These are phyloP conservation scores for Claviceps digitariae DNA, from an alignment of 2,329 filamentous ascomycete species.

Conservation along the genomic window DNA sequence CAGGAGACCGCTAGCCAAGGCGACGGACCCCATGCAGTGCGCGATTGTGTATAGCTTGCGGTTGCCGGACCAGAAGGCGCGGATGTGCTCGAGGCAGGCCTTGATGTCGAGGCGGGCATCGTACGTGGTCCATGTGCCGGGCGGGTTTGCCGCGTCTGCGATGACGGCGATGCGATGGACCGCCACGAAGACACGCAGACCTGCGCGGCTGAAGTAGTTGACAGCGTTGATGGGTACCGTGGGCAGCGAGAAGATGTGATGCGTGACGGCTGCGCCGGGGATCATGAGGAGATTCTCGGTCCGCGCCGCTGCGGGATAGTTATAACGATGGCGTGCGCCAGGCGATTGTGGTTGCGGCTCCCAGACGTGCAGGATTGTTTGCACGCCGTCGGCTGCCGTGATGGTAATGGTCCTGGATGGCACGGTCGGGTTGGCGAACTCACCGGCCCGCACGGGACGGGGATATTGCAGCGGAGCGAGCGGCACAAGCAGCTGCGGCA, in stretches of 20 bases:
- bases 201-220: constrained; percentile 46
- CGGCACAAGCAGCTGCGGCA: constrained; percentile 39
- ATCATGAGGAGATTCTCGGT: constrained; percentile 43
- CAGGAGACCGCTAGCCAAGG: constrained; percentile 43
- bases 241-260: constrained; percentile 48
- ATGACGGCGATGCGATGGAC: constrained; percentile 46
- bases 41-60: constrained; percentile 40
- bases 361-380: constrained; percentile 42
- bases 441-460: constrained; percentile 25
- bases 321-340: neutral
- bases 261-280: constrained; percentile 48
- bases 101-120: constrained; percentile 46
- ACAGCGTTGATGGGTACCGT: constrained; percentile 51
- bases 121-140: constrained; percentile 41
- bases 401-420: constrained; percentile 31
- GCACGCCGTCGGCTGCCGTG: constrained; percentile 36
- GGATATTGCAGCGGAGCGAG: constrained; percentile 44
- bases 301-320: neutral
- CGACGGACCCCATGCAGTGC: constrained; percentile 52
- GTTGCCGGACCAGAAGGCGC: constrained; percentile 21
- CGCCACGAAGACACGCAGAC: constrained; percentile 45
- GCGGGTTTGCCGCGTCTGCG: constrained; percentile 24
- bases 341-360: constrained; percentile 22
- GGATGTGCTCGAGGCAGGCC: constrained; percentile 41
- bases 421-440: constrained; percentile 38